Evolutionary conservation across 2,329 filamentous ascomycete species (phyloP), one percentile per base, ranked within the genome.

Genomic region (Xylaria sp.): DNA sequence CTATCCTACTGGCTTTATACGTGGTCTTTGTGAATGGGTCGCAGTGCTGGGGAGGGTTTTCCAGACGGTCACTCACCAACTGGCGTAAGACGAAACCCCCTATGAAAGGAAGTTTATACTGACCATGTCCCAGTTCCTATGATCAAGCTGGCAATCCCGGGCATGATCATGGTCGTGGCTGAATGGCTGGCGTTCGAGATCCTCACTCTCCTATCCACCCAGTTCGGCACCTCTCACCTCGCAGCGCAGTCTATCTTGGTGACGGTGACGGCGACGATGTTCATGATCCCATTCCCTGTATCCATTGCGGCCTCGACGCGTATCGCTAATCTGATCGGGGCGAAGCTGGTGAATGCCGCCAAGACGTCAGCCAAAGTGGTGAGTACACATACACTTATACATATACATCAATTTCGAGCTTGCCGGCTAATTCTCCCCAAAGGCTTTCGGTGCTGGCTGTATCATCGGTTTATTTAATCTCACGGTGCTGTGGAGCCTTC

Each of bases 131-230:
- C n/a, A 78, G 81, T 83, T 7, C 89, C 89, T 0, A 92, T 93
- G 94, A 86, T 98, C 70, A 87, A 87, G 48, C 88, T 98, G 37
- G 92, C 94, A 0, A 80, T 97, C 11, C 93, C 94, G 0, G 94
- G 94, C 1, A 87, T 98, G 74, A 80, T 97, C 67, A 97, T 97
- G 93, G 90, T 98, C 1, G 88, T 96, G 74, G 93, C 94, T 4
- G 94, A 98, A 75, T 96, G 91, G 78, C 84, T 97, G 10, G 93
- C 93, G 6, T 98, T 98, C 74, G 94, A 98, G 75, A 87, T 97
- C 49, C 81, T 97, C 64, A 97, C 93, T 0, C 82, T 97, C n/a
- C 87, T 88, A 8, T 86, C 91, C 0, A 91, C 89, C 53, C 91
- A 90, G 69, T 88, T 97, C 60, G 91, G 90, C 15, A 87, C 91